These are phyloP conservation scores for Rhodotorula glutinis DNA, from an alignment of 1,284 basidiomycete genomes.

Conservation along the genomic window DNA sequence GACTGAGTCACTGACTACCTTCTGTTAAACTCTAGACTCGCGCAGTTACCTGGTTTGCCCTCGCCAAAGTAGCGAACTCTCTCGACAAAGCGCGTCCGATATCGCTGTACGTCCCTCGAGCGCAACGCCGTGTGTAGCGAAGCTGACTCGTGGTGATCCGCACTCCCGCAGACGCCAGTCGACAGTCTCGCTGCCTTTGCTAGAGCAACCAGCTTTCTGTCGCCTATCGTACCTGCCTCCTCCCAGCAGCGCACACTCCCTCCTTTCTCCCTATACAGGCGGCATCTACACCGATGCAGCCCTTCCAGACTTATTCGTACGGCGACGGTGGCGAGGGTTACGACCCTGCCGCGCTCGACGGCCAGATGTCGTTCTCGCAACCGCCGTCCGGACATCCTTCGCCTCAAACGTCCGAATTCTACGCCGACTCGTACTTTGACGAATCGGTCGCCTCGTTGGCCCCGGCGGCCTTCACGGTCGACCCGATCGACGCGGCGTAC, in stretches of 20 bases:
- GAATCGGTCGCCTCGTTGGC: neutral
- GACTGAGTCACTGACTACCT: neutral
- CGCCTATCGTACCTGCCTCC: neutral
- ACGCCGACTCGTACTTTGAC: conserved; percentile 1
- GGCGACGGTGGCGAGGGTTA: neutral
- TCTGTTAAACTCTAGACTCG: no score
- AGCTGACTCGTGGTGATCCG: neutral
- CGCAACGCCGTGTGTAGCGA: no score
- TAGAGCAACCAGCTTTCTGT: neutral
- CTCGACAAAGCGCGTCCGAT: conserved; percentile 11
- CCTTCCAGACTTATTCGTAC: neutral
- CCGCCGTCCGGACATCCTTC: neutral
- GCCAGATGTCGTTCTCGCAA: neutral
- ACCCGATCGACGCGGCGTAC: conserved; percentile 14
- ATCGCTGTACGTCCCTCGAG: conserved; percentile 1
- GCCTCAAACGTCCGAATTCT: neutral
- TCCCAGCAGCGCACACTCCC: no score
- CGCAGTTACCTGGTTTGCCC: neutral
- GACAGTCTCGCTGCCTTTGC: neutral
- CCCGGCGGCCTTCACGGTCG: neutral
- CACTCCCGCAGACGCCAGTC: conserved; percentile 1
- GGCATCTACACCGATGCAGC: neutral
- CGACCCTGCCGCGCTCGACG: no score
- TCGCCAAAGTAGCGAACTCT: neutral
- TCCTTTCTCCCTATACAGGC: neutral